A percentile compares a stretch with the other conserved stretches of the same genome.
These are phyloP conservation scores for Hymenoscyphus fructigenus DNA, from an alignment of 2,329 filamentous ascomycete species.

Conservation along the genomic window DNA sequence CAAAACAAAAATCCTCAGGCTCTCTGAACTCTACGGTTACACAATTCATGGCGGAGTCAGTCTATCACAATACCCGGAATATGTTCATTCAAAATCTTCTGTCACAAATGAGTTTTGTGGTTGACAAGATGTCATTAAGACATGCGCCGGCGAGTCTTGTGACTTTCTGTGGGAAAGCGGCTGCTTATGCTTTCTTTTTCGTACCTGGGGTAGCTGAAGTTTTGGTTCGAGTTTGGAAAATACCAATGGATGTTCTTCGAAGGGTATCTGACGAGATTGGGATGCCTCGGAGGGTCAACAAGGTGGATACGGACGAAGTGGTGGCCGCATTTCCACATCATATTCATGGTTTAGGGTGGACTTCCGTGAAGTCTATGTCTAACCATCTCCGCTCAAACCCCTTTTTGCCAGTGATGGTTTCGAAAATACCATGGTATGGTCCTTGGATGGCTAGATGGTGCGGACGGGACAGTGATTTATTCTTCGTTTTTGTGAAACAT, in stretches of 20 bases:
- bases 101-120: slow-evolving; percentile 68
- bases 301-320: slow-evolving; percentile 40
- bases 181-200: slow-evolving; percentile 73
- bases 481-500: slow-evolving; percentile 72
- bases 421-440: slow-evolving; percentile 65
- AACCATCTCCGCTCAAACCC: slow-evolving; percentile 55
- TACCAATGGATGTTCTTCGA: slow-evolving; percentile 56
- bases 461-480: slow-evolving; percentile 71
- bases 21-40: slow-evolving; percentile 60
- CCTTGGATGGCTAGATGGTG: slow-evolving; percentile 70
- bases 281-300: slow-evolving; percentile 53
- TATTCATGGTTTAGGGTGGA: slow-evolving; percentile 60
- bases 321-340: slow-evolving; percentile 42
- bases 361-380: slow-evolving; percentile 55
- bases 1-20: slow-evolving; percentile 41
- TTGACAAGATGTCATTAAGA: slow-evolving; percentile 70
- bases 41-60: slow-evolving; percentile 67
- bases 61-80: slow-evolving; percentile 70
- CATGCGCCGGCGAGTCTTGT: slow-evolving; percentile 56
- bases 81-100: slow-evolving; percentile 68
- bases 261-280: slow-evolving; percentile 62
- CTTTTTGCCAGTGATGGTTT: slow-evolving; percentile 54
- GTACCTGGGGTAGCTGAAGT: slow-evolving; percentile 70
- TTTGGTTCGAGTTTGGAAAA: slow-evolving; percentile 64
- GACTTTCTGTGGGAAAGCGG: slow-evolving; percentile 70